Conservation (phyloP, 2,329 filamentous ascomycete genomes). For the Macrophomina pseudophaseolina region DNA sequence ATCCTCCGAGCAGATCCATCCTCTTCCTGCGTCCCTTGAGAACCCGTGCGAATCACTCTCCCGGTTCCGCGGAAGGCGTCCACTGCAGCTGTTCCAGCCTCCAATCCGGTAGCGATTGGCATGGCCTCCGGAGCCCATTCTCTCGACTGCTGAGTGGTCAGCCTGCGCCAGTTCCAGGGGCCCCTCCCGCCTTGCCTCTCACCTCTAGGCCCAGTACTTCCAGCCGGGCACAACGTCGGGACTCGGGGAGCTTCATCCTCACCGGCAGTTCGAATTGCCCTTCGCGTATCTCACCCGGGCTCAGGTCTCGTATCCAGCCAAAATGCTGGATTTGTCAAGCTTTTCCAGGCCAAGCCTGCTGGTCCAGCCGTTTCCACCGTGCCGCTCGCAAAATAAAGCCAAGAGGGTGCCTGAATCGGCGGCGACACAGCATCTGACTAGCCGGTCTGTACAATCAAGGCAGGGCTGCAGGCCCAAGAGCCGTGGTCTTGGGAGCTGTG, state of each 20-base stretch:
- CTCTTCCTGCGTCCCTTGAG: not conserved
- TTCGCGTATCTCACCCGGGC: not conserved
- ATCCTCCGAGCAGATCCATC: not conserved
- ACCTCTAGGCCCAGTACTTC: too few relatives aligned
- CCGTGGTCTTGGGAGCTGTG: not conserved
- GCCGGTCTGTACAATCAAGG: not conserved
- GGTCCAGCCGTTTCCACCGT: not conserved
- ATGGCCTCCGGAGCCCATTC: not conserved
- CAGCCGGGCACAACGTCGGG: too few relatives aligned
- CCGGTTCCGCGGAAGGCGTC: not conserved
- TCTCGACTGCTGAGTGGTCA: not conserved
- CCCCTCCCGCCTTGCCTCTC: too few relatives aligned
- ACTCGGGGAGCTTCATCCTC: too few relatives aligned
- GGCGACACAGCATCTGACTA: not conserved
- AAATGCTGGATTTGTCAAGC: not conserved
- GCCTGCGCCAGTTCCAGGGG: not conserved
- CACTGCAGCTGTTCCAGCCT: not conserved
- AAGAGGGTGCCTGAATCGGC: not conserved
- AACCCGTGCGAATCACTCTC: not conserved
- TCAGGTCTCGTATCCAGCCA: not conserved
- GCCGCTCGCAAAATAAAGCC: not conserved
- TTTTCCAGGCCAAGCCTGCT: not conserved
- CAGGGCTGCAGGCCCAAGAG: not conserved
- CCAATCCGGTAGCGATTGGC: not conserved
- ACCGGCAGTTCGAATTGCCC: not conserved